Evolutionary conservation across 2,329 filamentous ascomycete species (phyloP), one percentile per base, ranked within the genome.

Genomic region (Cephalotrichum gorgonifer): DNA sequence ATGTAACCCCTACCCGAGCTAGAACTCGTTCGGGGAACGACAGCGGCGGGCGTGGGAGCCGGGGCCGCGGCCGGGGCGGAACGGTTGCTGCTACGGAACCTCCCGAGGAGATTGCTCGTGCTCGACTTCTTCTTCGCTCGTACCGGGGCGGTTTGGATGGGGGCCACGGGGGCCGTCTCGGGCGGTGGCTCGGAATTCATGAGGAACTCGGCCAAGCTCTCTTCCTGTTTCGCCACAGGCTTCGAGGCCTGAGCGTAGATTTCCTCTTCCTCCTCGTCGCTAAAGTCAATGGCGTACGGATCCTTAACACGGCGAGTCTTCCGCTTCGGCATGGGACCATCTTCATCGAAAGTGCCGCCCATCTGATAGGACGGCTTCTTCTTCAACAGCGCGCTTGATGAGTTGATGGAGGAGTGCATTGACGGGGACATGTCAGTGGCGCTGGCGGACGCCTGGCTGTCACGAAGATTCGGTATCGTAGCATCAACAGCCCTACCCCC

Each of bases 281-380:
- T 86, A 27, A 81, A 72, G 59, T 96, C 90, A 54, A 97, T 88
- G n/a, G 89, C 88, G 56, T 97, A 97, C 0, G 91, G 93, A 58
- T 98, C 93, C 50, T 79, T 86, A 47, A 89, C 80, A 26, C 88
- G 81, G 43, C 84, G 79, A 42, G 84, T 86, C 59, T 86, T 95
- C 48, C 86, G 79, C 56, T 79, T 77, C 5, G 87, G 84, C 61
- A 81, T 75, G 59, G 73, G 72, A 44, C 76, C 70, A 2, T 73
- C 72, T 2, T 76, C 72, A 26, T 72, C 72, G 53, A 74, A 69
- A 47, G 66, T 63, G 46, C 64, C 69, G 44, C 58, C 61, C 39
- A 63, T 53, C 35, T 56, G 58, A 22, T 56, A 54, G 44, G 56
- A 58, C 15, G 65, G 57, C 53, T 69, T 71, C 50, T 67, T 70